Percentiles rank a stretch among this genome's conserved stretches.
phyloP scores from a whole-genome alignment of 2,329 filamentous ascomycete species.

The Colletotrichum godetiae region DNA sequence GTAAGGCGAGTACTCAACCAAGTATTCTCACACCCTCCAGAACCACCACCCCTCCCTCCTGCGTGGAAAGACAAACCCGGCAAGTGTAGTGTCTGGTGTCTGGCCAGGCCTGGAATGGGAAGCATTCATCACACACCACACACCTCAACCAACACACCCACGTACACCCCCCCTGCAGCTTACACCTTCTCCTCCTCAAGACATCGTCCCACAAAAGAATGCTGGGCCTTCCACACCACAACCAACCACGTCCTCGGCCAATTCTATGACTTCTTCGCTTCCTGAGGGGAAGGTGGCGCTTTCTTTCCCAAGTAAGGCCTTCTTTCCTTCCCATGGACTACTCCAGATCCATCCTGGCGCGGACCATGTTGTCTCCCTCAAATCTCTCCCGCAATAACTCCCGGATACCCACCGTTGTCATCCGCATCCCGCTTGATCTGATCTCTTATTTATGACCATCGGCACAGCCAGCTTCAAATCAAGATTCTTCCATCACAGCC shows the following conservation, averaged over 20 bases:
- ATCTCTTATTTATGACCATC: constrained; percentile 19
- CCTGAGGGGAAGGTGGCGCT: constrained; percentile 18
- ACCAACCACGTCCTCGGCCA: not conserved
- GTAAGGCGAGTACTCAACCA: not conserved
- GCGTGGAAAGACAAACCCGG: not conserved
- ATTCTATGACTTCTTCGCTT: not conserved
- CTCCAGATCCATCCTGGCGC: not conserved
- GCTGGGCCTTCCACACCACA: not conserved
- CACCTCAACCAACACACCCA: not conserved
- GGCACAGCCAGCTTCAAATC: not conserved
- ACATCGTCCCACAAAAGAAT: not conserved
- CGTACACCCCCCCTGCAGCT: not conserved
- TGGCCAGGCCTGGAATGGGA: not conserved
- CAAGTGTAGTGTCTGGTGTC: not conserved
- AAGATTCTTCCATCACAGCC: not conserved
- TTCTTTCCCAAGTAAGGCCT: constrained; percentile 8
- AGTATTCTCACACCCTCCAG: not conserved
- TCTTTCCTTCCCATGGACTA: not conserved
- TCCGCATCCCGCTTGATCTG: not conserved
- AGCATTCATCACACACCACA: not conserved
- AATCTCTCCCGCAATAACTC: not conserved
- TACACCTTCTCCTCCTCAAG: not conserved
- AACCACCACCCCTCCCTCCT: no score
- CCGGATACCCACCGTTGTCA: not conserved
- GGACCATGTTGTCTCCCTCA: constrained; percentile 19